phyloP scores from a whole-genome alignment of 768 basidiomycete species.

The Boletellus sp. region DNA sequence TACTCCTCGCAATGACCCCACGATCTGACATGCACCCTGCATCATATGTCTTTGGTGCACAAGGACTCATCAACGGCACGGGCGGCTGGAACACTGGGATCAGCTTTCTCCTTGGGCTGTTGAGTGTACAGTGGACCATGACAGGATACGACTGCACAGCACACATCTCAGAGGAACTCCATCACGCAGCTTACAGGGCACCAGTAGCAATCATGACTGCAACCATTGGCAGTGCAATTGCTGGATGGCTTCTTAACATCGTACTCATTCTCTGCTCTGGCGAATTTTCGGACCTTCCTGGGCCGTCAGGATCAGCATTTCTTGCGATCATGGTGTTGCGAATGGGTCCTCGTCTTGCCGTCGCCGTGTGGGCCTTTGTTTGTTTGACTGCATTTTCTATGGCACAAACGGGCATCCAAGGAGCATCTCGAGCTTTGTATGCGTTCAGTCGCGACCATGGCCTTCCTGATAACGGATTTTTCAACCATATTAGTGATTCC shows the following conservation, averaged over 20 bases:
- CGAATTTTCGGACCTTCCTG: conserved; percentile 45
- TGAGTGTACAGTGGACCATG: conserved; percentile 50
- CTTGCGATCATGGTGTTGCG: conserved; percentile 54
- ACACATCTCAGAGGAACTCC: conserved; percentile 43
- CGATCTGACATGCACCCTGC: conserved; percentile 53
- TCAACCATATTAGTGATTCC: conserved; percentile 42
- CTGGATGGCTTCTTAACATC: conserved; percentile 65
- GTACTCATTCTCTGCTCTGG: conserved; percentile 58
- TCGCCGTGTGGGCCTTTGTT: conserved; percentile 55
- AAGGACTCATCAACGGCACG: conserved; percentile 37
- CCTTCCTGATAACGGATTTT: conserved; percentile 56
- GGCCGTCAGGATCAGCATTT: conserved; percentile 52
- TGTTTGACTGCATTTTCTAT: conserved; percentile 65
- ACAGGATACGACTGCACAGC: conserved; percentile 30
- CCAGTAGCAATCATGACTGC: conserved; percentile 44
- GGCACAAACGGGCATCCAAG: conserved; percentile 48
- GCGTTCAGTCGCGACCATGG: conserved; percentile 54
- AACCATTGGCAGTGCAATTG: conserved; percentile 42
- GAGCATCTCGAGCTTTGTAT: conserved; percentile 54
- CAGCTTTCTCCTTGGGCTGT: conserved; percentile 43
- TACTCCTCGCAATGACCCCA: conserved; percentile 41
- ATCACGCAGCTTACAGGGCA: conserved; percentile 47
- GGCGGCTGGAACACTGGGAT: conserved; percentile 42
- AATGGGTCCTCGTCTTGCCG: conserved; percentile 47
- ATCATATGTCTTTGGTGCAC: conserved; percentile 52